Evolutionary conservation across 495 filamentous ascomycete genomes (phyloP), one percentile per base, ranked within the genome.

Genomic region (Aspergillus leporis): DNA sequence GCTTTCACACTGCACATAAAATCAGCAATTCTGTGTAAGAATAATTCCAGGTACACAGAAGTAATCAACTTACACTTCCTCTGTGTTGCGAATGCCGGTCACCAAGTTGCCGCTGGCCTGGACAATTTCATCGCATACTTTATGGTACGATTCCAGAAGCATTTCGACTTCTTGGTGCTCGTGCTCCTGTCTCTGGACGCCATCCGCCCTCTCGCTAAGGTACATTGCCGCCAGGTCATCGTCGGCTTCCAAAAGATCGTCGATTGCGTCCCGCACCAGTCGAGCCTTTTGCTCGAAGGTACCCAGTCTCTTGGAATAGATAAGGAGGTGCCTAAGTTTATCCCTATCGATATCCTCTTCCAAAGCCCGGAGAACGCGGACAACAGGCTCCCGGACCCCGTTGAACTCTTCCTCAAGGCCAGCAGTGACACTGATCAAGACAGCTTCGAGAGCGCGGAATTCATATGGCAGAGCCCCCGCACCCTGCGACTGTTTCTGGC

Each of bases 281-380:
- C 92, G 89, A 12, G 94, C 93, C 70, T 96, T 98, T 65, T 97
- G 94, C 71, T 97, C 94, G 67, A 98, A 98, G 7, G 93, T 96
- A 70, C 92, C 94, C 49, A 98, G 80, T 66, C 93, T 90, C 74
- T 98, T 98, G 28, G 91, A 95, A 68, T 96, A 90, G 31, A 97
- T 90, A 40, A 98, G 83, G 4, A 98, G 79, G 59, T 94, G 86
- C 25, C 95, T 81, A 14, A 98, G 78, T 74, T 96, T 96, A 62
- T 98, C 93, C 14, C 94, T 80, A 66, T 98, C 94, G 61, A 98
- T 97, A 63, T 97, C 94, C 60, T 98, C 94, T 77, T 98, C 94
- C 6, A 98, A 78, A 60, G 97, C 92, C 59, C 87, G 80, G 7
- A 98, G 80, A 41, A 98, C 89, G 31, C 85, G 83, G 54, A 96